Percentiles rank a stretch among this genome's conserved stretches.
Evolutionary conservation across 2,329 filamentous ascomycete genomes (phyloP).

Genomic region (Cercospora zeina): DNA sequence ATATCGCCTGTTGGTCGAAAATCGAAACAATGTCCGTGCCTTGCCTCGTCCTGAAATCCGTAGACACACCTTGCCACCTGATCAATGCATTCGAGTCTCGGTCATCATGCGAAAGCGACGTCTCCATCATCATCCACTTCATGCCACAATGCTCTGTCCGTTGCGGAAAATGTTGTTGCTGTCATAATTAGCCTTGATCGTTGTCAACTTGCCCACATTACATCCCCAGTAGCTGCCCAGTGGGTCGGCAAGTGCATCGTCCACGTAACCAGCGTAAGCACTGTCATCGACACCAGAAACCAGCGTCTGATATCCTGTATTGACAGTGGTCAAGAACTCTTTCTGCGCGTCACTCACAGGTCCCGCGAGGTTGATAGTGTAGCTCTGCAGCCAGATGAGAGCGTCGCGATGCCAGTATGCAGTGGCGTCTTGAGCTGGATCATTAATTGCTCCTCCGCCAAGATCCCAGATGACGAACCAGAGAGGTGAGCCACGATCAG

Average conservation of each 20-base stretch:
- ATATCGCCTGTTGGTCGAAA: no score
- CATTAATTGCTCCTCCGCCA: constrained; percentile 23
- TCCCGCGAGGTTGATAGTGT: constrained; percentile 20
- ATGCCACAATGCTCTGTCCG: constrained; percentile 20
- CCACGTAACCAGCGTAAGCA: constrained; percentile 28
- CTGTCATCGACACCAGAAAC: constrained; percentile 19
- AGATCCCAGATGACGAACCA: constrained; percentile 29
- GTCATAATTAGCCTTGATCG: constrained; percentile 39
- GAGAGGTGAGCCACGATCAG: constrained; percentile 19
- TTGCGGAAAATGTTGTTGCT: constrained; percentile 32
- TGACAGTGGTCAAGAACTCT: constrained; percentile 18
- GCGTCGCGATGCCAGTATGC: constrained; percentile 27
- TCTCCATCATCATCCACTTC: background rate
- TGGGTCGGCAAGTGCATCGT: constrained; percentile 37
- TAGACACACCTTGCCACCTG: no score
- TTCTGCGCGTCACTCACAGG: constrained; percentile 11
- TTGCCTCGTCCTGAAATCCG: no score
- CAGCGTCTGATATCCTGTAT: constrained; percentile 4
- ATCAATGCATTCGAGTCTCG: background rate
- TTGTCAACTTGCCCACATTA: constrained; percentile 36
- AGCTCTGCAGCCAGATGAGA: constrained; percentile 22
- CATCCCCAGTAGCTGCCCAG: constrained; percentile 35
- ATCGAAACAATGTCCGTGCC: no score
- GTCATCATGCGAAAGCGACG: background rate
- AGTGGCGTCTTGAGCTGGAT: constrained; percentile 17